phyloP scores from a whole-genome alignment of 2,329 filamentous ascomycete species.

The Epichloe amarillans region DNA sequence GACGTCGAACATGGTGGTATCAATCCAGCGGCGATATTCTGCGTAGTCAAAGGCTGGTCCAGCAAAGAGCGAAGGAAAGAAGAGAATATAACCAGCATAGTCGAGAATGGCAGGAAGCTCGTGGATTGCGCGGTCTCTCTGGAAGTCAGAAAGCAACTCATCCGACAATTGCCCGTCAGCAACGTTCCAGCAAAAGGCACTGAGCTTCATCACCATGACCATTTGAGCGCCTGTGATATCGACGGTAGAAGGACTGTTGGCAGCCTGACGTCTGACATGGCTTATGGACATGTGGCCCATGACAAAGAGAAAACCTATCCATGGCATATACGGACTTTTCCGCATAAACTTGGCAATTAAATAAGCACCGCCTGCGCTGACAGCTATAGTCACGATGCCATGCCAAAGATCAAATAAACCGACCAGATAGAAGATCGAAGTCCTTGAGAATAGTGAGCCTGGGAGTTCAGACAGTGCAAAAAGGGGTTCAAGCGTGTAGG shows the following conservation, averaged over 20 bases:
- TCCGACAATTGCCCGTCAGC: slow-evolving; percentile 77
- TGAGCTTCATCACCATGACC: slow-evolving; percentile 96
- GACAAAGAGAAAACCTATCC: slow-evolving; percentile 83
- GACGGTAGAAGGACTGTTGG: slow-evolving; percentile 49
- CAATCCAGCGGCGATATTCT: slow-evolving; percentile 86
- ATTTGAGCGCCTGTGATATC: slow-evolving; percentile 96
- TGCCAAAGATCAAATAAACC: slow-evolving; percentile 88
- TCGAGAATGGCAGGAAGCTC: slow-evolving; percentile 66
- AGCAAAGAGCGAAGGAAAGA: slow-evolving; percentile 82
- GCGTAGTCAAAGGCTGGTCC: slow-evolving; percentile 91
- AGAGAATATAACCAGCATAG: slow-evolving; percentile 81
- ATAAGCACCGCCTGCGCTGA: slow-evolving; percentile 71
- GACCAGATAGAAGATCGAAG: slow-evolving; percentile 80
- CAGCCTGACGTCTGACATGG: slow-evolving; percentile 70
- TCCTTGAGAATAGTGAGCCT: slow-evolving; percentile 28
- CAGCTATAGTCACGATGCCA: slow-evolving; percentile 64
- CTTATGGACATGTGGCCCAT: slow-evolving; percentile 93
- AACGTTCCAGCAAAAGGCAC: slow-evolving; percentile 95
- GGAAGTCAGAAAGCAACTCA: slow-evolving; percentile 69
- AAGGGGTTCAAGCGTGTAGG: background rate
- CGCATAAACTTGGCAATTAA: slow-evolving; percentile 70
- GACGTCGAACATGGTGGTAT: slow-evolving; percentile 86
- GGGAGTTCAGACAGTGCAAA: background rate
- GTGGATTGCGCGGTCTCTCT: slow-evolving; percentile 67
- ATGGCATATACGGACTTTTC: slow-evolving; percentile 84